Evolutionary conservation across 495 filamentous ascomycete species (phyloP), one percentile per base, ranked within the genome.

Genomic region (Clavariopsis aquatica): DNA sequence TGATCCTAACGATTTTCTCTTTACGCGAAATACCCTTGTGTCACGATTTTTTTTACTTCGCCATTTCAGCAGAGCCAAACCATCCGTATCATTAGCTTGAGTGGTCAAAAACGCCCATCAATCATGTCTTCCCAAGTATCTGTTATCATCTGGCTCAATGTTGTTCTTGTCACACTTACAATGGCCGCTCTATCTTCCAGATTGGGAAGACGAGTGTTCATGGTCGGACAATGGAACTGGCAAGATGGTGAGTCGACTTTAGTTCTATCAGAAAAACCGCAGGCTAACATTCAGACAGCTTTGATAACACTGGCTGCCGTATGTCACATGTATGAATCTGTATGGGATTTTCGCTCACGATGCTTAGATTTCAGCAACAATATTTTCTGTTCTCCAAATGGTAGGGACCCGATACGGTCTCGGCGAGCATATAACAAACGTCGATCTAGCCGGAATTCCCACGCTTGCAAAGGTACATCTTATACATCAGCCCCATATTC

Each of bases 81-180:
- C 19, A 23, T 43, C 5, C 20, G 26, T 49, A 29, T 19, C 41
- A 64, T 57, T 49, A 49, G 4, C 20, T 43, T 57, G 36, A 26
- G 13, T 22, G 22, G 20, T 12, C 22, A 23, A 26, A 38, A 20
- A 12, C 20, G 7, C 10, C 3, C 9, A 19, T 2, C 34, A 7
- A 49, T 20, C 17, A 68, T 68, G 65, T 20, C 23, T 29, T 47
- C 34, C 26, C 59, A 54, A 36, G 36, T 20, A 46, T 22, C 46
- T 9, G 41, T 60, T n/a, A 68, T 64, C 60, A 41, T 68, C 23
- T 63, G 52, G 53, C 53, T 68, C 9, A 68, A 68, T 49, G 53
- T 52, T 24, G 15, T 51, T 15, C 60, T 68, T 17, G 64, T 68
- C 5, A 43, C 24, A 1, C 60, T 68, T 20, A 68, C 65, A 10